Evolutionary conservation across 176 grass and related monocot species (phyloP), one percentile per base, ranked within the genome.

Genomic region (Oryza glumipatula): DNA sequence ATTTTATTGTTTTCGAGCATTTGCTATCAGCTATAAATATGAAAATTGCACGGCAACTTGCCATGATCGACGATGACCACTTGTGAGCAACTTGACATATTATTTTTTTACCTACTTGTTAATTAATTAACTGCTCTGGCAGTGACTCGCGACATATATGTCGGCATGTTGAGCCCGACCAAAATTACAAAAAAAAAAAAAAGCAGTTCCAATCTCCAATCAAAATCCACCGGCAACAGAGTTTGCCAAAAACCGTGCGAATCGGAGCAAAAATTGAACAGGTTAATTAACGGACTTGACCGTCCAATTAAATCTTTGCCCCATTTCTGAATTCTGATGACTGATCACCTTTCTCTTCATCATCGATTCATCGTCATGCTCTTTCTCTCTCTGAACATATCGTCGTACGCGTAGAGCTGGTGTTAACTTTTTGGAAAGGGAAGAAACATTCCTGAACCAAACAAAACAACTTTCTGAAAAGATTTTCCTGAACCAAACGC

Each of bases 251-350:
- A 17, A n/a, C 52, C 67, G 49, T 24, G 60, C 36, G 17, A 15
- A 44, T n/a, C 9, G 58, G n/a, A 65, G 58, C 21, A 28, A 46
- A 26, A 66, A 21, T 24, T 13, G 15, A 16, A 58, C 36, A 38
- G n/a, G 60, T 43, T 26, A 35, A 72, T 43, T 26, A 35, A 72
- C 41, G 14, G 38, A 28, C 68, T 60, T 82, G 13, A 82, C 63
- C 39, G 77, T 48, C 41, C 41, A 80, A 21, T 41, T 41, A 41
- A 41, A 41, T 19, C 45, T 52, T 52, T 79, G 74, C 74, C 47
- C 64, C 54, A 58, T 58, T 58, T 58, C 16, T 21, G 51, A 44
- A 47, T 47, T 67, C 7, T 67, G 41, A 21, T 79, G 23, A 21
- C 26, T 26, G 26, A 8, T 7, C 39, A 38, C 7, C 33, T 1